Percentiles rank a stretch among this genome's conserved stretches.
These are phyloP conservation scores for Chlamydomonas eustigma DNA, from an alignment of 139 green algal species.

Conservation along the genomic window DNA sequence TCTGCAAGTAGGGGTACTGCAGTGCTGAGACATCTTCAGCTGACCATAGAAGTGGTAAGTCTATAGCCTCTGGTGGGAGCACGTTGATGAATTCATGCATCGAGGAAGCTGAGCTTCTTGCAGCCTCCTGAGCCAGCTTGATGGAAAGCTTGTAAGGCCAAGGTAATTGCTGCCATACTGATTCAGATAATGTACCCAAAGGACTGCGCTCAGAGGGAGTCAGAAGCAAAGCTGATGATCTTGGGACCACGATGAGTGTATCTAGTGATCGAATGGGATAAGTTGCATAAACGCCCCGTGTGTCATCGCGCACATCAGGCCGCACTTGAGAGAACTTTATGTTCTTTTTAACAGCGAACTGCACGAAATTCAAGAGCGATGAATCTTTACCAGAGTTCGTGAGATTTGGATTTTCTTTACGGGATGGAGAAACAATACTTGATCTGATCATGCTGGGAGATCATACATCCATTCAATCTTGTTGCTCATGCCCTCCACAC, in stretches of 20 bases:
- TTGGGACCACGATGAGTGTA: conserved; percentile 10
- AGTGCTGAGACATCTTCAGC: conserved; percentile 40
- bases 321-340: conserved; percentile 13
- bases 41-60: conserved; percentile 57
- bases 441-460: no score
- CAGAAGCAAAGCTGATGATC: neutral
- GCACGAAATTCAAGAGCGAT: conserved; percentile 3
- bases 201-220: neutral
- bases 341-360: conserved; percentile 24
- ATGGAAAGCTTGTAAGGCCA: neutral
- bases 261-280: neutral
- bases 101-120: conserved; percentile 26
- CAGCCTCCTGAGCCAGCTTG: conserved; percentile 28
- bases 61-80: conserved; percentile 49
- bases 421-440: no score
- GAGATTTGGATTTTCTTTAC: no score
- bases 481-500: no score
- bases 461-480: no score
- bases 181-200: neutral
- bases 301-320: conserved; percentile 5
- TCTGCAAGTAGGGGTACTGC: conserved; percentile 45
- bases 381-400: no score
- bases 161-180: neutral
- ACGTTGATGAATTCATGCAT: conserved; percentile 53
- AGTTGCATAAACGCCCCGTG: conserved; percentile 17